Evolutionary conservation across 495 filamentous ascomycete species (phyloP).

Genomic region (Podospora pseudocomata): DNA sequence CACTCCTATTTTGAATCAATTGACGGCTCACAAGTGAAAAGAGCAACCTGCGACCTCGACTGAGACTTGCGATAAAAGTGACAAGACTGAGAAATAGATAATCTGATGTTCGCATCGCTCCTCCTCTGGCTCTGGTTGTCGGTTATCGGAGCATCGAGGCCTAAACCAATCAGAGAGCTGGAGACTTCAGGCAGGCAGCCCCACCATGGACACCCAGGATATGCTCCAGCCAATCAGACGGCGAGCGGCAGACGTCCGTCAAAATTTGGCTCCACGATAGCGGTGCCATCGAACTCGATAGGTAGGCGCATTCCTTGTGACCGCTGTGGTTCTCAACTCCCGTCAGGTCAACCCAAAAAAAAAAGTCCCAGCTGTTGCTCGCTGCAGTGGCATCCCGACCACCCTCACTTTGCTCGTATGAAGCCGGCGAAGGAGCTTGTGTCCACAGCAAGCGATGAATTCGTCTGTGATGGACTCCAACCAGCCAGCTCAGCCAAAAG

Average conservation of each 20-base stretch:
- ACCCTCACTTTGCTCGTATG: neutral
- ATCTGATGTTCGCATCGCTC: neutral
- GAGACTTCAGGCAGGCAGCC: neutral
- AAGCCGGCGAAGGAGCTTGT: constrained; percentile 39
- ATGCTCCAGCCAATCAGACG: constrained; percentile 14
- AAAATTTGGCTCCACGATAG: constrained; percentile 20
- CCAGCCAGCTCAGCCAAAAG: neutral
- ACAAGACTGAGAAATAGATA: neutral
- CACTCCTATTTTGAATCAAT: neutral
- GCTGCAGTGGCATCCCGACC: neutral
- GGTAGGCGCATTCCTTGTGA: constrained; percentile 21
- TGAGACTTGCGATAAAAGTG: neutral
- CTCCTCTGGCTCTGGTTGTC: neutral
- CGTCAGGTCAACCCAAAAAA: neutral
- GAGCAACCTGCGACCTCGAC: neutral
- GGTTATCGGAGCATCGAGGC: neutral
- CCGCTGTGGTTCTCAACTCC: neutral
- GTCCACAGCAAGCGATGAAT: constrained; percentile 34
- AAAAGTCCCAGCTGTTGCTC: neutral
- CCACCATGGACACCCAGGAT: neutral
- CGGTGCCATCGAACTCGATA: constrained; percentile 7
- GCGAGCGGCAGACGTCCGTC: neutral
- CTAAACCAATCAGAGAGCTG: neutral
- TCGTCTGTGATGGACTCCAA: constrained; percentile 29
- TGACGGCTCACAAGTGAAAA: neutral